Conservation (phyloP, 345 rosid genomes). For the Sisymbrium altissimum region DNA sequence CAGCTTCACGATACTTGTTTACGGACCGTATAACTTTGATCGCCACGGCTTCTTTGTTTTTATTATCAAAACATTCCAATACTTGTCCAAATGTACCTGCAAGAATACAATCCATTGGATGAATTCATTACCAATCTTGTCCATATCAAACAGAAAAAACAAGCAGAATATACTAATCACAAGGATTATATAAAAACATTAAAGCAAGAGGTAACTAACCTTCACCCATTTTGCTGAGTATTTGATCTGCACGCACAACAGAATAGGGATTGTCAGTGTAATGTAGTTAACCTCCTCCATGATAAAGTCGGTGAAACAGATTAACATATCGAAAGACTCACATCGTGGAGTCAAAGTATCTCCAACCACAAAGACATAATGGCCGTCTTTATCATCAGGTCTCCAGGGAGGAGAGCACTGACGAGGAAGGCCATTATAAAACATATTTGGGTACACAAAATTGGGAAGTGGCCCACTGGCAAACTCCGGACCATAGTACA, state of each 20-base stretch:
- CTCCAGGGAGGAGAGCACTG: slow-evolving; percentile 76
- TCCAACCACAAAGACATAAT: slow-evolving; percentile 63
- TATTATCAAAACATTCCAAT: slow-evolving; percentile 78
- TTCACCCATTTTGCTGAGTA: slow-evolving; percentile 87
- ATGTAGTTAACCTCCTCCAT: not conserved
- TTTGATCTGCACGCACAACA: slow-evolving; percentile 53
- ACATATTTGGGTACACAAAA: slow-evolving; percentile 45
- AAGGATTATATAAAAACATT: not conserved
- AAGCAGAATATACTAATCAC: not conserved
- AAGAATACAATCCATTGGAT: slow-evolving; percentile 8
- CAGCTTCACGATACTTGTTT: slow-evolving; percentile 84
- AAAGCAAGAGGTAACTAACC: slow-evolving; percentile 39
- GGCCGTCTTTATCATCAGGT: slow-evolving; percentile 83
- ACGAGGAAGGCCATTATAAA: slow-evolving; percentile 44
- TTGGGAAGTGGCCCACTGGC: slow-evolving; percentile 45
- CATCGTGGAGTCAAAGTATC: slow-evolving; percentile 67
- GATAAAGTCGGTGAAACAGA: slow-evolving; percentile 15
- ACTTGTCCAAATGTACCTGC: slow-evolving; percentile 88
- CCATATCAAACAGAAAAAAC: not conserved
- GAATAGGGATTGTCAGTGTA: slow-evolving; percentile 23
- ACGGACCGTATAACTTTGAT: slow-evolving; percentile 79
- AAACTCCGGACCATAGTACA: slow-evolving; percentile 57
- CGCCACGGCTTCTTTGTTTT: slow-evolving; percentile 76
- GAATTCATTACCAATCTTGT: not conserved
- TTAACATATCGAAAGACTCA: slow-evolving; percentile 31